phyloP scores from a whole-genome alignment of 1,284 basidiomycete genomes.

The Trichosporon faecale region DNA sequence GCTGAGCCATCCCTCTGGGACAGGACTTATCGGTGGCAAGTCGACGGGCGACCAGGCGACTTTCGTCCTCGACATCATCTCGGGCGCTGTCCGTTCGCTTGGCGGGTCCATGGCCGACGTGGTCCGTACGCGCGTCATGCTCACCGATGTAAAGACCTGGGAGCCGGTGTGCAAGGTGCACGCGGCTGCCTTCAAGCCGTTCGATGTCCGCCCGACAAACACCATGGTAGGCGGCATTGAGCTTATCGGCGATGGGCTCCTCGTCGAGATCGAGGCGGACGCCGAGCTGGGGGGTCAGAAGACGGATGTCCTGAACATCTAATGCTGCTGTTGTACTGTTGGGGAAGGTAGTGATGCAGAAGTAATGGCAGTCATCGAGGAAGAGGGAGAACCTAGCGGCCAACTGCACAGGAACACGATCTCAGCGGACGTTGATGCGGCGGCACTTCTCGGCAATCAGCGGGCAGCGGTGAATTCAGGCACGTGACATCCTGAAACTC shows the following conservation, averaged over 20 bases:
- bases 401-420: too few relatives aligned
- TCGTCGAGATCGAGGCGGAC: constrained; percentile 30
- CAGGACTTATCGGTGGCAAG: background rate
- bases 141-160: constrained; percentile 16
- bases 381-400: too few relatives aligned
- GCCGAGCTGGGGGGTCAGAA: background rate
- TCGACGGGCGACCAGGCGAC: background rate
- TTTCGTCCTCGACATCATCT: background rate
- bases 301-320: background rate
- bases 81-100: background rate
- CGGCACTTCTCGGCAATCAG: too few relatives aligned
- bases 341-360: background rate
- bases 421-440: too few relatives aligned
- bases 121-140: constrained; percentile 22
- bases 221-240: constrained; percentile 23
- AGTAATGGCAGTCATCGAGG: background rate
- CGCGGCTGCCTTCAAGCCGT: constrained; percentile 17
- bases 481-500: background rate
- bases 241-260: constrained; percentile 16
- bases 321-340: background rate
- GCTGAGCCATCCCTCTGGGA: background rate
- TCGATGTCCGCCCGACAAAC: constrained; percentile 24
- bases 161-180: constrained; percentile 17
- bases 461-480: too few relatives aligned
- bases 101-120: constrained; percentile 20